Base-by-base conservation (phyloP, 106 monocot genomes). In the Dactylorhiza incarnata region DNA sequence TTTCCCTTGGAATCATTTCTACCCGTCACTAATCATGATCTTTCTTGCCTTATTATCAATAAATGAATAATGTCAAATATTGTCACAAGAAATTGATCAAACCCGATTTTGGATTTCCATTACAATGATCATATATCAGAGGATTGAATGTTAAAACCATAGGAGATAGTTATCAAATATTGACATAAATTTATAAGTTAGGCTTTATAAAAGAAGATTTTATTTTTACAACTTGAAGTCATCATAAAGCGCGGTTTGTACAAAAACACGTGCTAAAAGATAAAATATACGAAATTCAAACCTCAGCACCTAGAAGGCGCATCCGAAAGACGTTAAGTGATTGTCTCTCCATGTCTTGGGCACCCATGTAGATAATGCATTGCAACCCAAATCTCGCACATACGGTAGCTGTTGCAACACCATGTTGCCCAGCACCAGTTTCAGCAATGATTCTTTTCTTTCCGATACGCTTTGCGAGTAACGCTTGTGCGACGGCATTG, bases 371-470 rank as follows among this genome's bases (percentile, higher is more conserved):
- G 3, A 91, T 81, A 71, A 88, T 74, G 78, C 91, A 91, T 37
- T 91, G 55, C 29, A 91, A 70, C 20, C 88, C 88, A 82, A 91
- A 84, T 68, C 85, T 82, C 56, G 91, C 91, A 76, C 91, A 91
- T 14, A 88, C 91, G 20, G 88, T 91, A 7, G 91, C 87, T 73
- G 88, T 86, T 56, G 91, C 91, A 75, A 91, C 91, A 72, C 91
- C 91, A 82, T 91, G 91, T 78, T 91, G 91, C 47, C 91, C 91
- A 69, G 91, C 91, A 81, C 91, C 91, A 49, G 91, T 91, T 73
- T 91, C 91, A 48, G 91, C 91, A 73, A 91, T 88, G 48, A 91
- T 88, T 56, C 86, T 83, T 72, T 87, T 83, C 79, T 85, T 91
- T 9, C 85, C 85, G 2, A 91, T 54, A 23, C 68, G 81, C 59